phyloP scores from a whole-genome alignment of 768 basidiomycete genomes.

The Coprinopsis strossmayeri region DNA sequence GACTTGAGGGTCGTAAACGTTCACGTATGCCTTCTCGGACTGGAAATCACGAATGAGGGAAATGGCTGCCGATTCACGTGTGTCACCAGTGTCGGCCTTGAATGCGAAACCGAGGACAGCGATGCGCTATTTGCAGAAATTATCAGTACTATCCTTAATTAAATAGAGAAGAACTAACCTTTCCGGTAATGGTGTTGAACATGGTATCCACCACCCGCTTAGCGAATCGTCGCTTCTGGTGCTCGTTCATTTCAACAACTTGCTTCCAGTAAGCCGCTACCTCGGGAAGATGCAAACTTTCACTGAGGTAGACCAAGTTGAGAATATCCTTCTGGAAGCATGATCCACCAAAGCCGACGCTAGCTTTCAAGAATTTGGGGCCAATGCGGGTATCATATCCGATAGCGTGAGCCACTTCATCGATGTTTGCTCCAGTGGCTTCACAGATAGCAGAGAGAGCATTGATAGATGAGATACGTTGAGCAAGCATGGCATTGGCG shows the following conservation, averaged over 20 bases:
- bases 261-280: slow-evolving; percentile 97
- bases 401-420: slow-evolving; percentile 93
- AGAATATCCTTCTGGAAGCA: slow-evolving; percentile 99
- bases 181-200: slow-evolving; percentile 97
- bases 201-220: slow-evolving; percentile 95
- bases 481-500: slow-evolving; percentile 98
- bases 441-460: slow-evolving; percentile 98
- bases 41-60: slow-evolving; percentile 92
- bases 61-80: slow-evolving; percentile 95
- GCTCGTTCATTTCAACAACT: slow-evolving; percentile 97
- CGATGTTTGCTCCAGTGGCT: slow-evolving; percentile 97
- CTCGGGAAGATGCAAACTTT: slow-evolving; percentile 91
- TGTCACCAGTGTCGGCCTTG: slow-evolving; percentile 99
- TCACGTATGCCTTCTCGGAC: slow-evolving; percentile 79
- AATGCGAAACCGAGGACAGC: slow-evolving; percentile 98
- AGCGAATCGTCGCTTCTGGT: slow-evolving; percentile 95
- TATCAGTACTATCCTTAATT: slow-evolving; percentile 3
- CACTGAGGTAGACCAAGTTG: slow-evolving; percentile 95
- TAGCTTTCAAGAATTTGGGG: slow-evolving; percentile 91
- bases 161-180: slow-evolving; percentile 46
- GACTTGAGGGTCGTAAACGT: slow-evolving; percentile 91
- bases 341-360: slow-evolving; percentile 94
- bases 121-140: slow-evolving; percentile 51
- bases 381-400: slow-evolving; percentile 92
- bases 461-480: slow-evolving; percentile 97